Evolutionary conservation across 345 rosid genomes (phyloP).

Genomic region (Theobroma cacao): DNA sequence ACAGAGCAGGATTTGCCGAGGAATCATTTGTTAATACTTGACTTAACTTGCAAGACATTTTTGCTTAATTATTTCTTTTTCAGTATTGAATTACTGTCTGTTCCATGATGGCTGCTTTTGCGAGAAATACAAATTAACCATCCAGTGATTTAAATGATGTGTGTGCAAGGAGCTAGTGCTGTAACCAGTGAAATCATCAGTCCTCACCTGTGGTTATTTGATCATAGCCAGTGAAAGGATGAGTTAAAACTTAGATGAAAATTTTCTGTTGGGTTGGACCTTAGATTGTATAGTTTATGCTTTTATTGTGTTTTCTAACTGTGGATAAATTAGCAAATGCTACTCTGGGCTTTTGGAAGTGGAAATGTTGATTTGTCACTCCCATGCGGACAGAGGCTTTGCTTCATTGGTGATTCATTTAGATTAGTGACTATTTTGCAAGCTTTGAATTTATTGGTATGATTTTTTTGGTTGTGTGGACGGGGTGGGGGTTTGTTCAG

Average conservation of each 20-base stretch:
- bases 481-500: background rate
- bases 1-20: background rate
- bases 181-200: background rate
- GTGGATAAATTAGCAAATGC: background rate
- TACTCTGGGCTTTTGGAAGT: background rate
- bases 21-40: background rate
- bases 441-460: background rate
- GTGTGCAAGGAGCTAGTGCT: background rate
- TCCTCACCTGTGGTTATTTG: background rate
- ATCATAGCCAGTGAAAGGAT: background rate
- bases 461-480: background rate
- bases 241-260: background rate
- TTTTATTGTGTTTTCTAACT: background rate
- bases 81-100: background rate
- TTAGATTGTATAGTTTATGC: background rate
- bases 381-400: background rate
- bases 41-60: background rate
- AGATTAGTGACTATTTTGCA: background rate
- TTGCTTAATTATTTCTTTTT: background rate
- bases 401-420: background rate
- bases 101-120: background rate
- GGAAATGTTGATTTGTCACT: conserved; percentile 9
- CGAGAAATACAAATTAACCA: background rate
- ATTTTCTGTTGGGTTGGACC: background rate
- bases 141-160: background rate